phyloP scores from a whole-genome alignment of 2,329 filamentous ascomycete genomes.

The Scytalidium sp. region DNA sequence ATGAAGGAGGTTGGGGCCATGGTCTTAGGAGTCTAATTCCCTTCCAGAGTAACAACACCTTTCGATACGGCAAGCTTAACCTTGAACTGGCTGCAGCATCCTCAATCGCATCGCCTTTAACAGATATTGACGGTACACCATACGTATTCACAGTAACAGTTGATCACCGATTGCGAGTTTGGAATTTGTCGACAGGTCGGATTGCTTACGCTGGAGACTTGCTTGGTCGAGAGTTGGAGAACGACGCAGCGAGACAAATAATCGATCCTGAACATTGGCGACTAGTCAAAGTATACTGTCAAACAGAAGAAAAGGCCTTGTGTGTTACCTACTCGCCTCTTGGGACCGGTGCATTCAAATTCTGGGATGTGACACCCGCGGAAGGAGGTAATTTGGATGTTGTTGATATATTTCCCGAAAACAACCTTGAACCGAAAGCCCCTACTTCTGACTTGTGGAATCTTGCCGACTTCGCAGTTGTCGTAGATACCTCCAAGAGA shows the following conservation, averaged over 20 bases:
- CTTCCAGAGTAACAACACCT: constrained; percentile 61
- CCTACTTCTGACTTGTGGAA: constrained; percentile 77
- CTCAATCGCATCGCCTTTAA: constrained; percentile 53
- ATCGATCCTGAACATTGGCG: constrained; percentile 78
- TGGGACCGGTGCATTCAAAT: constrained; percentile 87
- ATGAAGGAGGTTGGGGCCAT: constrained; percentile 69
- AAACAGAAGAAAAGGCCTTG: constrained; percentile 47
- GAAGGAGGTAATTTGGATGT: constrained; percentile 59
- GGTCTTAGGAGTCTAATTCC: constrained; percentile 64
- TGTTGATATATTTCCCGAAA: constrained; percentile 66
- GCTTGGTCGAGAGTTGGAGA: constrained; percentile 62
- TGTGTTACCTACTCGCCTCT: constrained; percentile 86
- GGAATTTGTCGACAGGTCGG: constrained; percentile 81
- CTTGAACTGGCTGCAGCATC: constrained; percentile 68
- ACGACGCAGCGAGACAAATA: constrained; percentile 69
- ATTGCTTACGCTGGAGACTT: constrained; percentile 77
- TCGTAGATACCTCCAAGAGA: constrained; percentile 47
- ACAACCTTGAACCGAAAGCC: constrained; percentile 65
- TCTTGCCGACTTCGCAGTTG: constrained; percentile 70
- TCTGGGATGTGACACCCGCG: constrained; percentile 73
- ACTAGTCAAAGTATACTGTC: constrained; percentile 69
- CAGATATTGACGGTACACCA: constrained; percentile 41
- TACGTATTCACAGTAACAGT: constrained; percentile 79
- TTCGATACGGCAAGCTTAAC: constrained; percentile 60
- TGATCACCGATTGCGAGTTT: constrained; percentile 84